These are phyloP conservation scores for Xylaria arbuscula DNA, from an alignment of 2,329 filamentous ascomycete genomes.

Conservation along the genomic window DNA sequence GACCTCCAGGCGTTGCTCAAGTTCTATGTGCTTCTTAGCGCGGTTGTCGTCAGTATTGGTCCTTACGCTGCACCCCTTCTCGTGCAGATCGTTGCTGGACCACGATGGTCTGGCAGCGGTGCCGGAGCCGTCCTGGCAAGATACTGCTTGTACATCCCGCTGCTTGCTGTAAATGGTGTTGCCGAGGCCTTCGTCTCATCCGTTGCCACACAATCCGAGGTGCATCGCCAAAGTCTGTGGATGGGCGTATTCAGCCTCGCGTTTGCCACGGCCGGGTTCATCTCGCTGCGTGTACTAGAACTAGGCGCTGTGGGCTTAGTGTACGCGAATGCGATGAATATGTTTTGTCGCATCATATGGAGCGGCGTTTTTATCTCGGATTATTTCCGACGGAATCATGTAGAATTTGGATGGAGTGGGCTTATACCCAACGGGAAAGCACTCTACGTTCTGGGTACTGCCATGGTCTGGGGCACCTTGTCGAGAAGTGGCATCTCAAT, in stretches of 20 bases:
- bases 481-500: slow-evolving; percentile 44
- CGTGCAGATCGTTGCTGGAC: slow-evolving; percentile 79
- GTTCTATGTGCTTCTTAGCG: slow-evolving; percentile 78
- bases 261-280: slow-evolving; percentile 79
- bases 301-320: slow-evolving; percentile 85
- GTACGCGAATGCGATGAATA: slow-evolving; percentile 88
- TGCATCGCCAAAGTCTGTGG: slow-evolving; percentile 81
- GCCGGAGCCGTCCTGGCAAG: slow-evolving; percentile 78
- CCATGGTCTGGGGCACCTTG: slow-evolving; percentile 53
- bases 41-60: slow-evolving; percentile 75
- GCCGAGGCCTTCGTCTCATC: slow-evolving; percentile 93
- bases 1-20: slow-evolving; percentile 74
- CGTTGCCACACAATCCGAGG: slow-evolving; percentile 78
- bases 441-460: slow-evolving; percentile 58
- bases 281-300: slow-evolving; percentile 75
- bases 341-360: slow-evolving; percentile 86
- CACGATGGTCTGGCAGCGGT: slow-evolving; percentile 78
- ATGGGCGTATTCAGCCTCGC: slow-evolving; percentile 84
- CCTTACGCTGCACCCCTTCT: slow-evolving; percentile 80
- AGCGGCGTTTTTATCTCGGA: slow-evolving; percentile 76
- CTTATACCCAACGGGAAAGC: slow-evolving; percentile 59
- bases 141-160: slow-evolving; percentile 94
- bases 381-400: slow-evolving; percentile 67
- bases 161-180: slow-evolving; percentile 91
- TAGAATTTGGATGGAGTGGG: slow-evolving; percentile 54